A percentile compares a stretch with the other conserved stretches of the same genome.
Evolutionary conservation across 2,329 filamentous ascomycete species (phyloP).

Genomic region (Tolypocladium inflatum): DNA sequence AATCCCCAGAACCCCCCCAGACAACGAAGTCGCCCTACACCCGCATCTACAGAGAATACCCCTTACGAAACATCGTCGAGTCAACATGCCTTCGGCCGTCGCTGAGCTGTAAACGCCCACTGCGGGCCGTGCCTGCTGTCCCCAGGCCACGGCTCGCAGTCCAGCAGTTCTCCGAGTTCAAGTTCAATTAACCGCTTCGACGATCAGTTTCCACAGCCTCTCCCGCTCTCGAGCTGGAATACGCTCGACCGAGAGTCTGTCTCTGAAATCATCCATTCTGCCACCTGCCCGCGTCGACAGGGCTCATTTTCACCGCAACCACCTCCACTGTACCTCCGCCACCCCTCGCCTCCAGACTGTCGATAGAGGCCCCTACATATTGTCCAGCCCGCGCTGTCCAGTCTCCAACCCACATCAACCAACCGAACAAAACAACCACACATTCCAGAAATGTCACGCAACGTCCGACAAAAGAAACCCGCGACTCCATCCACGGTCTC

Average conservation of each 20-base stretch:
- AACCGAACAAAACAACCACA: neutral
- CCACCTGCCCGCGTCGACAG: slow-evolving; percentile 18
- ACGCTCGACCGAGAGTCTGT: slow-evolving; percentile 27
- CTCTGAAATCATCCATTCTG: slow-evolving; percentile 23
- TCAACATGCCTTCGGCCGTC: slow-evolving; percentile 63
- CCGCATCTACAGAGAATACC: slow-evolving; percentile 20
- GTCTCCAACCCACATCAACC: neutral
- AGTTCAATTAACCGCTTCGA: slow-evolving; percentile 47
- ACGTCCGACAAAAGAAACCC: slow-evolving; percentile 38
- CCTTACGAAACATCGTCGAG: slow-evolving; percentile 59
- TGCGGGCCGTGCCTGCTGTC: slow-evolving; percentile 49
- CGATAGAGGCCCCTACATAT: neutral
- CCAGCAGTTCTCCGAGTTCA: slow-evolving; percentile 74
- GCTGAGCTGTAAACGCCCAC: slow-evolving; percentile 88
- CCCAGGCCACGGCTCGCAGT: slow-evolving; percentile 57
- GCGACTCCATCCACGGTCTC: slow-evolving; percentile 31
- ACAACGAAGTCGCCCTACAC: slow-evolving; percentile 54
- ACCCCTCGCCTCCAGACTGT: neutral
- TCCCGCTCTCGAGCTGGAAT: slow-evolving; percentile 30
- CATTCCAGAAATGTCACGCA: slow-evolving; percentile 37
- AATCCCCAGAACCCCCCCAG: slow-evolving; percentile 26
- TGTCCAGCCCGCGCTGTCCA: neutral
- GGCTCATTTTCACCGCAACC: slow-evolving; percentile 11
- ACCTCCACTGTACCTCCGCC: neutral
- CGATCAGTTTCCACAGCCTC: slow-evolving; percentile 56